A percentile compares a stretch with the other conserved stretches of the same genome.
Evolutionary conservation across 148 eudicot species (phyloP).

Genomic region (Vaccinium vitisidaea): DNA sequence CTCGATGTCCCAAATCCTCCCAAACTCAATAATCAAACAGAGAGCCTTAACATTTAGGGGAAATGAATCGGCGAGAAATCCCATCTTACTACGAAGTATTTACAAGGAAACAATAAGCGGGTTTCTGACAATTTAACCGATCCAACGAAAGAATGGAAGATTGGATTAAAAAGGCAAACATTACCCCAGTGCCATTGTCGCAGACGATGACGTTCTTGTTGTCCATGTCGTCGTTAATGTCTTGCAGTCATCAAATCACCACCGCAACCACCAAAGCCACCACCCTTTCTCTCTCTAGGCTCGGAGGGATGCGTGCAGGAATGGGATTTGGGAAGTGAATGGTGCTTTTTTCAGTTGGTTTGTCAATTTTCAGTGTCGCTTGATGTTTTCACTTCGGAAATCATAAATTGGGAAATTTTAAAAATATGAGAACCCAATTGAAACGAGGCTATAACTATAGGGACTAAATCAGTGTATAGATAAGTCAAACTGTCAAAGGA

Average conservation of each 20-base stretch:
- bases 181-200: constrained; percentile 98
- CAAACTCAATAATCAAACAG: not conserved
- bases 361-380: not conserved
- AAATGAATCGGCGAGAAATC: not conserved
- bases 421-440: too few species aligned
- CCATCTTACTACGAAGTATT: not conserved
- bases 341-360: not conserved
- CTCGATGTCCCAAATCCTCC: not conserved
- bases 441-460: too few species aligned
- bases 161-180: not conserved
- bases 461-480: too few species aligned
- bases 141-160: not conserved
- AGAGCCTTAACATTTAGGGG: not conserved
- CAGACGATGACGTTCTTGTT: constrained; percentile 83
- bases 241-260: not conserved
- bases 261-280: too few species aligned
- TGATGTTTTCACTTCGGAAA: not conserved
- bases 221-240: constrained; percentile 47
- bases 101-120: not conserved
- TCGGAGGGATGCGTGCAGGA: not conserved
- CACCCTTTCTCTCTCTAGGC: not conserved
- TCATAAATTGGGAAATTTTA: not conserved
- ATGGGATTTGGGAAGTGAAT: not conserved
- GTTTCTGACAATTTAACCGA: not conserved
- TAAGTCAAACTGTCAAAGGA: too few species aligned